These are phyloP conservation scores for Neoboletus subvelutipes DNA, from an alignment of 768 basidiomycete species.

Conservation along the genomic window DNA sequence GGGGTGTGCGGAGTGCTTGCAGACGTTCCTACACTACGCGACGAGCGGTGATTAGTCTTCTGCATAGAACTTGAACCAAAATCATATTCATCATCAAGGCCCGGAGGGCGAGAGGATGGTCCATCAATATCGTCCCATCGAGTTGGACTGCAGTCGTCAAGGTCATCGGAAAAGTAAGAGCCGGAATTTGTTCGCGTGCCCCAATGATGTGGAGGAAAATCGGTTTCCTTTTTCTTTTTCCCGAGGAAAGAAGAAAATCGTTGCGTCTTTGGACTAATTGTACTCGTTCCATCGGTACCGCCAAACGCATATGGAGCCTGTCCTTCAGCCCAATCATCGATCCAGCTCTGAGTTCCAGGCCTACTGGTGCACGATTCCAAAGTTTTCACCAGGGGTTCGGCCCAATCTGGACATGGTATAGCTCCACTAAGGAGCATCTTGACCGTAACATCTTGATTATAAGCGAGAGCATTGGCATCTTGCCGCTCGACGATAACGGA, in stretches of 20 bases:
- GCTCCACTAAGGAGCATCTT: conserved; percentile 79
- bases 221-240: conserved; percentile 46
- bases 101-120: conserved; percentile 11
- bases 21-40: conserved; percentile 16
- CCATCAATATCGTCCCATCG: conserved; percentile 34
- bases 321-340: conserved; percentile 47
- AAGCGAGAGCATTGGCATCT: conserved; percentile 88
- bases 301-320: conserved; percentile 57
- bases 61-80: conserved; percentile 40
- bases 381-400: conserved; percentile 67
- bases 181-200: conserved; percentile 47
- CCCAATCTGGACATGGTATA: conserved; percentile 77
- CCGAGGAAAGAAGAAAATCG: conserved; percentile 31
- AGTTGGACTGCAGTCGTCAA: conserved; percentile 11
- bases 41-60: conserved; percentile 25
- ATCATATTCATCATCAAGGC: conserved; percentile 46
- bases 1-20: conserved; percentile 8
- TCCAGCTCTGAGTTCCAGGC: conserved; percentile 68
- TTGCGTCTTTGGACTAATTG: conserved; percentile 37
- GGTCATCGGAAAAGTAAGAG: conserved; percentile 51
- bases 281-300: background rate
- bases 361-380: conserved; percentile 71
- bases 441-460: conserved; percentile 67
- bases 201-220: conserved; percentile 71
- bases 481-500: conserved; percentile 92